A percentile compares a stretch with the other conserved stretches of the same genome.
phyloP scores from a whole-genome alignment of 2,329 filamentous ascomycete genomes.

The Talaromyces sp. region DNA sequence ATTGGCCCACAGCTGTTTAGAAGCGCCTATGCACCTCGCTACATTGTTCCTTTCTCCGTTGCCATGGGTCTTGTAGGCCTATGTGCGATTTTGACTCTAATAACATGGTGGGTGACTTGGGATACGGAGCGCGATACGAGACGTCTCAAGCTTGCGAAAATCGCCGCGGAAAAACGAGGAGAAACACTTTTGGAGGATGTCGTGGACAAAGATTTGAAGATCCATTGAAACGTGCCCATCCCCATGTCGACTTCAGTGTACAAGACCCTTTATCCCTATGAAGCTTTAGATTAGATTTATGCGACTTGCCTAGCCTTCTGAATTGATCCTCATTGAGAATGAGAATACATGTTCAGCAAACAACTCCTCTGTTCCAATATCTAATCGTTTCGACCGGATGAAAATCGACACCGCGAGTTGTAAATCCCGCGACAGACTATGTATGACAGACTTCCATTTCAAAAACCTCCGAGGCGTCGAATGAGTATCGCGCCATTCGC shows the following conservation, averaged over 20 bases:
- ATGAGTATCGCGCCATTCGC: slow-evolving; percentile 8
- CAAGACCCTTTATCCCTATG: too few species aligned
- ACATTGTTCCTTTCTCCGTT: slow-evolving; percentile 47
- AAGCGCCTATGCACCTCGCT: slow-evolving; percentile 50
- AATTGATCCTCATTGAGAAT: too few species aligned
- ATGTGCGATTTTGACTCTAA: slow-evolving; percentile 45
- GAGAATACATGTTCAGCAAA: too few species aligned
- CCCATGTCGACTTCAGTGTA: too few species aligned
- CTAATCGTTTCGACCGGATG: too few species aligned
- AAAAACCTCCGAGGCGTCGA: slow-evolving; percentile 15
- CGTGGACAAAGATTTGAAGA: slow-evolving; percentile 41
- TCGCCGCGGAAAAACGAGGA: slow-evolving; percentile 45
- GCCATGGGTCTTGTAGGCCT: slow-evolving; percentile 50
- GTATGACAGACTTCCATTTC: too few species aligned
- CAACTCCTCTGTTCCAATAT: too few species aligned
- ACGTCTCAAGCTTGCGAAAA: slow-evolving; percentile 46
- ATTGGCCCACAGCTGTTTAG: slow-evolving; percentile 54
- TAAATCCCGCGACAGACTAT: too few species aligned
- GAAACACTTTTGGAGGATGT: slow-evolving; percentile 51
- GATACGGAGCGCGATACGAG: slow-evolving; percentile 51
- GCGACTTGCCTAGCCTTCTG: too few species aligned
- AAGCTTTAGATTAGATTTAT: too few species aligned
- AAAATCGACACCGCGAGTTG: neutral
- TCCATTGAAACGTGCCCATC: neutral
- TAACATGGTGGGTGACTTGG: slow-evolving; percentile 52